These are phyloP conservation scores for Microthlaspi erraticum DNA, from an alignment of 345 rosid genomes.

Conservation along the genomic window DNA sequence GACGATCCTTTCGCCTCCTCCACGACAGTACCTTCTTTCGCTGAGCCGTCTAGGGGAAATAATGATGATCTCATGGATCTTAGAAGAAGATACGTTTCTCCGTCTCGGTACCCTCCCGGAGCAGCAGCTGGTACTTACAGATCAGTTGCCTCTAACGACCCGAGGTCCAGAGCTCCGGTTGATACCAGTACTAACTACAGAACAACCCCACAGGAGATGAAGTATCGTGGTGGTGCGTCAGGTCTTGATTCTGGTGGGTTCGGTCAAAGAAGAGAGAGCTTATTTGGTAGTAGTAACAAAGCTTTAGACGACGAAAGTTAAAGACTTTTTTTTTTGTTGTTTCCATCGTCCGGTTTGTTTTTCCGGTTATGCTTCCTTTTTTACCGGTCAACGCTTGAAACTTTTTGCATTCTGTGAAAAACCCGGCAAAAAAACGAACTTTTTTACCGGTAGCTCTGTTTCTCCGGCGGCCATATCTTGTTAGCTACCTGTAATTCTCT, in stretches of 20 bases:
- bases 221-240: slow-evolving; percentile 61
- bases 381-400: slow-evolving; percentile 26
- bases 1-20: slow-evolving; percentile 83
- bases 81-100: slow-evolving; percentile 73
- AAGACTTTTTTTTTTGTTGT: slow-evolving; percentile 19
- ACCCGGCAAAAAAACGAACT: not conserved
- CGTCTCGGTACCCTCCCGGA: slow-evolving; percentile 63
- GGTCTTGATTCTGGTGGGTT: slow-evolving; percentile 62
- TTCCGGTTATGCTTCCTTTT: not conserved
- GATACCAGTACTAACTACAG: slow-evolving; percentile 66
- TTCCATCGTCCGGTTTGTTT: slow-evolving; percentile 9
- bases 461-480: slow-evolving; percentile 1
- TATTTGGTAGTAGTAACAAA: slow-evolving; percentile 61
- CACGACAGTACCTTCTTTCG: slow-evolving; percentile 49
- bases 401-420: slow-evolving; percentile 25
- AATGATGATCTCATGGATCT: slow-evolving; percentile 63
- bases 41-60: slow-evolving; percentile 67
- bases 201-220: slow-evolving; percentile 59
- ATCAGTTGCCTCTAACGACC: slow-evolving; percentile 54
- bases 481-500: slow-evolving; percentile 22
- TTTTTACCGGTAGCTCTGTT: slow-evolving; percentile 33
- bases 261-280: slow-evolving; percentile 67
- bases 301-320: slow-evolving; percentile 60
- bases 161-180: slow-evolving; percentile 58
- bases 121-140: slow-evolving; percentile 69